Evolutionary conservation across 805 yeast species (phyloP).

Genomic region (Kluyveromyces nonfermentans): DNA sequence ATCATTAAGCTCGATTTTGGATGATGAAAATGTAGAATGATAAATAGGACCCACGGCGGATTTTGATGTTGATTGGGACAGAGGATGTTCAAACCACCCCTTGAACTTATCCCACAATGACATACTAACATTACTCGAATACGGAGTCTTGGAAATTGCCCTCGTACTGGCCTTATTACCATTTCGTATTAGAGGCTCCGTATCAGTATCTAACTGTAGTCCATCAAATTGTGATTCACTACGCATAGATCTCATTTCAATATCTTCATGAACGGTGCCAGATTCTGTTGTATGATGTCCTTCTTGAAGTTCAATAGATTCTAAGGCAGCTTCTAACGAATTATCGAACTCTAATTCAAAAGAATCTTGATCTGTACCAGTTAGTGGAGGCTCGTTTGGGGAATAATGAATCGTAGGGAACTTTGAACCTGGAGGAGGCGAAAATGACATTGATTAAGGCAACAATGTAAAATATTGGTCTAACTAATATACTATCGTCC

Average conservation of each 20-base stretch:
- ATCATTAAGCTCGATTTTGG: conserved; percentile 20
- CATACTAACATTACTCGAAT: background rate
- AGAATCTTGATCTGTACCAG: conserved; percentile 27
- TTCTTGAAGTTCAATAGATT: conserved; percentile 34
- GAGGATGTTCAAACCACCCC: background rate
- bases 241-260: conserved; percentile 24
- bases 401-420: background rate
- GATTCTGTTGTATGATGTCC: conserved; percentile 1
- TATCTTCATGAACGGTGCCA: conserved; percentile 17
- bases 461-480: background rate
- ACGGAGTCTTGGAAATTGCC: background rate
- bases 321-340: conserved; percentile 57
- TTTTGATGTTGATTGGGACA: background rate
- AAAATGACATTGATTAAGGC: conserved; percentile 13
- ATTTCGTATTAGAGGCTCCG: conserved; percentile 7
- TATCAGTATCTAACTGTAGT: conserved; percentile 10
- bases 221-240: conserved; percentile 17
- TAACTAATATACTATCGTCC: background rate
- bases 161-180: background rate
- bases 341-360: conserved; percentile 56
- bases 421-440: conserved; percentile 16
- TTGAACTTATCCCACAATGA: conserved; percentile 12
- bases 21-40: background rate
- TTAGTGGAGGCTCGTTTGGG: conserved; percentile 1
- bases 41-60: background rate